Evolutionary conservation across 805 yeast genomes (phyloP).

Genomic region (Candida namnaoensis): DNA sequence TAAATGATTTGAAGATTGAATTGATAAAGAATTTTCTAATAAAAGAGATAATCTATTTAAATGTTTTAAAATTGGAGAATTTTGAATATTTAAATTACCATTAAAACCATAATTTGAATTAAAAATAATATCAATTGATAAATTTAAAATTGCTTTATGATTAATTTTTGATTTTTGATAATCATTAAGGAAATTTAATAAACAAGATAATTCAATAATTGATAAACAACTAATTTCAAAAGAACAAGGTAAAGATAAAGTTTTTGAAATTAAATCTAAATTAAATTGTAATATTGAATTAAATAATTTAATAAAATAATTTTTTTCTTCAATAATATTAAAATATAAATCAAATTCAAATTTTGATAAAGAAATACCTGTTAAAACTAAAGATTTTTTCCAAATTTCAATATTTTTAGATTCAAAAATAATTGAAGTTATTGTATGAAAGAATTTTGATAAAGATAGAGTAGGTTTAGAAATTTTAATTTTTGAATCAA

Average conservation of each 20-base stretch:
- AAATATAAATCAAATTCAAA: conserved; percentile 22
- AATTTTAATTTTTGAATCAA: conserved; percentile 33
- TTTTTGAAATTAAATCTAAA: conserved; percentile 14
- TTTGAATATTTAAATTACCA: background rate
- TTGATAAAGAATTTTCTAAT: conserved; percentile 24
- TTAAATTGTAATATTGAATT: conserved; percentile 20
- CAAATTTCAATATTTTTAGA: conserved; percentile 26
- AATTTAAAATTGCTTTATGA: conserved; percentile 10
- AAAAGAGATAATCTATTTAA: conserved; percentile 39
- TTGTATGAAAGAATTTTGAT: conserved; percentile 26
- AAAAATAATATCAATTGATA: conserved; percentile 12
- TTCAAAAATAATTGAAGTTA: conserved; percentile 23
- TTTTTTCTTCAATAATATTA: conserved; percentile 20
- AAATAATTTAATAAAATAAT: conserved; percentile 30
- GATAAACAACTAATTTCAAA: conserved; percentile 13
- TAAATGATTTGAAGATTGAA: background rate
- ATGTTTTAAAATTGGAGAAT: conserved; percentile 36
- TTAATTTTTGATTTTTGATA: conserved; percentile 11
- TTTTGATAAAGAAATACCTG: conserved; percentile 31
- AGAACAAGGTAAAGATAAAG: conserved; percentile 5
- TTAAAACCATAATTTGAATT: conserved; percentile 12
- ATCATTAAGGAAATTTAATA: conserved; percentile 8
- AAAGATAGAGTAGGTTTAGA: conserved; percentile 36
- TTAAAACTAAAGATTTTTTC: conserved; percentile 34
- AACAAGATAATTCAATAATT: conserved; percentile 11